Percentiles rank a stretch among this genome's conserved stretches.
These are phyloP conservation scores for Lactifluus volemus DNA, from an alignment of 768 basidiomycete genomes.

Conservation along the genomic window DNA sequence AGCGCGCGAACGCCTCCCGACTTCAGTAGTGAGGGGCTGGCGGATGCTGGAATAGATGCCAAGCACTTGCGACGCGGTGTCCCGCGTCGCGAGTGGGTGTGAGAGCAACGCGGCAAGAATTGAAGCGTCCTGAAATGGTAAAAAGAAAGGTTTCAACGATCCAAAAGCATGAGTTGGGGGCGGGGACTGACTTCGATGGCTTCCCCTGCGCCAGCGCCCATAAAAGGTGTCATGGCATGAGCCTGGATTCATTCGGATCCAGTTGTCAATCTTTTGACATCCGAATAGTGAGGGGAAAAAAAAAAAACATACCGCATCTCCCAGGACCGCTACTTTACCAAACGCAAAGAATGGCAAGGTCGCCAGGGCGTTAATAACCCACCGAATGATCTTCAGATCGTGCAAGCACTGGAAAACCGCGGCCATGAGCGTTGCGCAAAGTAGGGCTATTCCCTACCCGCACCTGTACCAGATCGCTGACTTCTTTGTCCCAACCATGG, in stretches of 20 bases:
- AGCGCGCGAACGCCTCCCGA: slow-evolving; percentile 23
- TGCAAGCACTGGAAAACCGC: background rate
- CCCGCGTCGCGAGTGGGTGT: slow-evolving; percentile 27
- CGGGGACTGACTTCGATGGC: slow-evolving; percentile 32
- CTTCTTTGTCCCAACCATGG: slow-evolving; percentile 10
- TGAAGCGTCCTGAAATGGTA: slow-evolving; percentile 29
- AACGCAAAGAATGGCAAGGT: slow-evolving; percentile 43
- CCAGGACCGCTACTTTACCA: slow-evolving; percentile 42
- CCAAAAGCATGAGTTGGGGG: background rate
- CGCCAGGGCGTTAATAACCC: slow-evolving; percentile 55
- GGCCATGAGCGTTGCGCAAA: background rate
- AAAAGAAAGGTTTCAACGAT: background rate
- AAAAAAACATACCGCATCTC: slow-evolving; percentile 30
- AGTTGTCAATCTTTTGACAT: background rate
- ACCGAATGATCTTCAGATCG: slow-evolving; percentile 29
- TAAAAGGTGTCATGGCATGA: slow-evolving; percentile 35
- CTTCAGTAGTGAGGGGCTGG: slow-evolving; percentile 24
- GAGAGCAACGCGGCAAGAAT: slow-evolving; percentile 35
- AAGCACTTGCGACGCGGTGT: slow-evolving; percentile 21
- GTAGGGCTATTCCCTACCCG: slow-evolving; percentile 7
- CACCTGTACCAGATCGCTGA: slow-evolving; percentile 41
- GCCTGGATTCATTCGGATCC: slow-evolving; percentile 19
- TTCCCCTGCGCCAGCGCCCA: slow-evolving; percentile 38
- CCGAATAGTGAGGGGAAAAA: background rate
- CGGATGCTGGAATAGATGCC: slow-evolving; percentile 27